A percentile compares a stretch with the other conserved stretches of the same genome.
These are phyloP conservation scores for Rhododendron griersonianum DNA, from an alignment of 148 eudicot species.

Conservation along the genomic window DNA sequence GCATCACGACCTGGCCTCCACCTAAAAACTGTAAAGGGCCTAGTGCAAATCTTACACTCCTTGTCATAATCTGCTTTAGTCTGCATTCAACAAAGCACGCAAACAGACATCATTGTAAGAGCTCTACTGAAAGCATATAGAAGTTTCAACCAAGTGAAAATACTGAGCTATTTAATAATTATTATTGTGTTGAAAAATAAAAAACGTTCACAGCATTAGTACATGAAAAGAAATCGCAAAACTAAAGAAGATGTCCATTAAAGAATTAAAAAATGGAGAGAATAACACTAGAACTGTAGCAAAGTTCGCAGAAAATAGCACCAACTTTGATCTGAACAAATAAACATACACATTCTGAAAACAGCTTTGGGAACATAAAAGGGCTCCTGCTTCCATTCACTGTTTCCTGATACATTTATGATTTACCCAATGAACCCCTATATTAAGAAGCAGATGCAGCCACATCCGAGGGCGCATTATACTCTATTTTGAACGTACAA, in stretches of 20 bases:
- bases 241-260: background rate
- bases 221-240: background rate
- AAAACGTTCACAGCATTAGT: background rate
- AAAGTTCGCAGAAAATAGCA: background rate
- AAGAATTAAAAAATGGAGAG: background rate
- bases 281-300: background rate
- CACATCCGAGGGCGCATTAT: background rate
- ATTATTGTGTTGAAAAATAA: background rate
- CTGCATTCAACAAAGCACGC: slow-evolving; percentile 30
- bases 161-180: background rate
- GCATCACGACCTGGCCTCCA: slow-evolving; percentile 99
- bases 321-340: background rate
- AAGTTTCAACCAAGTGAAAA: background rate
- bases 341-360: background rate
- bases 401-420: background rate
- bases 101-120: background rate
- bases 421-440: background rate
- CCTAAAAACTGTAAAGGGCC: slow-evolving; percentile 95
- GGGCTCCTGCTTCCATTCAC: background rate
- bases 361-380: background rate
- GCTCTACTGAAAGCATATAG: background rate
- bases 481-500: background rate
- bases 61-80: slow-evolving; percentile 82
- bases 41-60: slow-evolving; percentile 93
- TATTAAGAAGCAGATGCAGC: background rate